Conservation (phyloP, 768 basidiomycete genomes). For the Leccinum arenicola region DNA sequence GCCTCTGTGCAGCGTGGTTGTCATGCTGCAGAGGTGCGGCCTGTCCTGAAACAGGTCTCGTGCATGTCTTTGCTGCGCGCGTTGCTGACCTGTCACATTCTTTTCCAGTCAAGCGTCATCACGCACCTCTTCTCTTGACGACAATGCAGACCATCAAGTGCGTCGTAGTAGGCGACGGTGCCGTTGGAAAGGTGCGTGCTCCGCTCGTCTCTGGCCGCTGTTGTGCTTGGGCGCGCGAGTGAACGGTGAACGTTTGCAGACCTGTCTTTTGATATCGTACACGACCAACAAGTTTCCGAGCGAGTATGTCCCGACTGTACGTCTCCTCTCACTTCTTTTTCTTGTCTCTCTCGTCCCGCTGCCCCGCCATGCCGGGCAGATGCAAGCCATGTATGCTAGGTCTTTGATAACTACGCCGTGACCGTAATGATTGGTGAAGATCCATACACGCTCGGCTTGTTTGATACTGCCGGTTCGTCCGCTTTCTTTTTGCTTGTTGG, state of each 20-base stretch:
- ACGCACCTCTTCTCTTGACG: slow-evolving; percentile 9
- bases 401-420: slow-evolving; percentile 97
- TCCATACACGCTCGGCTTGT: slow-evolving; percentile 96
- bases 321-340: slow-evolving; percentile 28
- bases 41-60: slow-evolving; percentile 25
- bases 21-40: slow-evolving; percentile 26
- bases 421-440: slow-evolving; percentile 99
- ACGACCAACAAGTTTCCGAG: slow-evolving; percentile 98
- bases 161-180: slow-evolving; percentile 97
- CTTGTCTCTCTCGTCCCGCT: not conserved
- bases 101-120: slow-evolving; percentile 12
- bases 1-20: slow-evolving; percentile 28
- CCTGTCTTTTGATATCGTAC: slow-evolving; percentile 95
- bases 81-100: slow-evolving; percentile 16
- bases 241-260: slow-evolving; percentile 44
- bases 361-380: slow-evolving; percentile 14
- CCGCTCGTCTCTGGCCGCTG: not conserved
- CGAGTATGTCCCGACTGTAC: slow-evolving; percentile 97
- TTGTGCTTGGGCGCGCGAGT: not conserved
- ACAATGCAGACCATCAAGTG: slow-evolving; percentile 96
- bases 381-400: slow-evolving; percentile 42
- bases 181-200: slow-evolving; percentile 87
- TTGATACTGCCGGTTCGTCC: slow-evolving; percentile 93
- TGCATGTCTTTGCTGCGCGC: slow-evolving; percentile 17
- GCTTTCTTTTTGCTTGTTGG: slow-evolving; percentile 4